Base-by-base conservation (phyloP, 805 yeast genomes). In the Metschnikowia hibisci region DNA sequence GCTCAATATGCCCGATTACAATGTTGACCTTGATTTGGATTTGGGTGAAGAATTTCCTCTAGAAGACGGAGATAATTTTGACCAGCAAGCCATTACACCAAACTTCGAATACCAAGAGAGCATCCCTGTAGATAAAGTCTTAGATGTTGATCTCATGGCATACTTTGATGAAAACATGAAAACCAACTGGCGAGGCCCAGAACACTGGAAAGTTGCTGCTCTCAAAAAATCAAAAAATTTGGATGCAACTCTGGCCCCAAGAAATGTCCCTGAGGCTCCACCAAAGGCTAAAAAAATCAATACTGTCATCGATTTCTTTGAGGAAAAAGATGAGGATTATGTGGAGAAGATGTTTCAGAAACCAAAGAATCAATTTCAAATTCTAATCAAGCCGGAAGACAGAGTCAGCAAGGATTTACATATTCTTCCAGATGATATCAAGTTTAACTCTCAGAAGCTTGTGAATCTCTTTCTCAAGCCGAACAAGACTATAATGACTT, bases 101-200 rank as follows among this genome's bases (percentile, higher is more conserved):
- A 32, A 25, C n/a, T 13, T 29, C 20, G 14, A 16, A 1, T 29
- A 29, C 15, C 20, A 36, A 6, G 33, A 36, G n/a, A 28, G 20
- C 23, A 30, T 42, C 3, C 32, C 49, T 2, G 37, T 25, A 4
- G 52, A 44, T 10, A 51, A 46, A 44, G 67, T 71, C 20, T 63
- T 78, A 50, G 87, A 81, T 53, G 73, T 71, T 38, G 87, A 82
- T 54, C 64, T 87, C 32, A 79, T 87, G 77, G 84, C 89, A 2
- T 84, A 87, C 58, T 88, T 88, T 62, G 96, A 89, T 58, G 81
- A 80, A 41, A 74, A 80, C 15, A 71, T 87, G 63, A 77, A 73
- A 44, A 66, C 72, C 26, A 84, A 80, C 58, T 90, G 97, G 96
- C 77, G 95, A 23, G 97, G 97, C 7, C 74, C 91, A 11, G 91